Percentiles rank a stretch among this genome's conserved stretches.
phyloP scores from a whole-genome alignment of 1,139 yeast species.

The Suhomyces ambrosiae region DNA sequence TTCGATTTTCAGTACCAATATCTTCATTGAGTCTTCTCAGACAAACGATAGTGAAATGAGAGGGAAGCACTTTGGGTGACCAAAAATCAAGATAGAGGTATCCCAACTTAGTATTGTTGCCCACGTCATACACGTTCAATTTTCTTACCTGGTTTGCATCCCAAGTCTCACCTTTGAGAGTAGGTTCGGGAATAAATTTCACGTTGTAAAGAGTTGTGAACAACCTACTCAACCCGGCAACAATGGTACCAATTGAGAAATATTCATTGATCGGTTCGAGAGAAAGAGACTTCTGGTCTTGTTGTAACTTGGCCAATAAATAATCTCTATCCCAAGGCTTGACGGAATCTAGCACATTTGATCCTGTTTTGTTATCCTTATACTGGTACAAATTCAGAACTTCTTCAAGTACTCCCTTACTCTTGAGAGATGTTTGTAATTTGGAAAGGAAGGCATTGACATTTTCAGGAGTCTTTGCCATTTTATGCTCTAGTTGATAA shows the following conservation, averaged over 20 bases:
- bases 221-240: constrained; percentile 77
- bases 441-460: constrained; percentile 69
- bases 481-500: constrained; percentile 84
- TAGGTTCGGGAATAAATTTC: constrained; percentile 64
- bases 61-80: constrained; percentile 62
- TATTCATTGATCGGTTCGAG: constrained; percentile 37
- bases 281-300: constrained; percentile 6
- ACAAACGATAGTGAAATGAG: constrained; percentile 97
- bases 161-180: constrained; percentile 85
- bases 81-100: constrained; percentile 49
- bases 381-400: constrained; percentile 44
- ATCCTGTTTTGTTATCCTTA: constrained; percentile 28
- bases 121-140: constrained; percentile 57
- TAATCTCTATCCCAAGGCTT: constrained; percentile 95
- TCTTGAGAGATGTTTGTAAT: constrained; percentile 47
- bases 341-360: constrained; percentile 36
- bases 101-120: constrained; percentile 34
- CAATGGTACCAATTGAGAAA: constrained; percentile 84
- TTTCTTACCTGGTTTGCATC: constrained; percentile 77
- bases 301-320: constrained; percentile 33
- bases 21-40: constrained; percentile 56
- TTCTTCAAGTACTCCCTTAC: constrained; percentile 62
- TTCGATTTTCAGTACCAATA: constrained; percentile 30
- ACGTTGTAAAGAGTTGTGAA: constrained; percentile 77
- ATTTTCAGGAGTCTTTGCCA: constrained; percentile 82